Conservation (phyloP, 139 green algal species). For the Chlorella vulgaris region DNA sequence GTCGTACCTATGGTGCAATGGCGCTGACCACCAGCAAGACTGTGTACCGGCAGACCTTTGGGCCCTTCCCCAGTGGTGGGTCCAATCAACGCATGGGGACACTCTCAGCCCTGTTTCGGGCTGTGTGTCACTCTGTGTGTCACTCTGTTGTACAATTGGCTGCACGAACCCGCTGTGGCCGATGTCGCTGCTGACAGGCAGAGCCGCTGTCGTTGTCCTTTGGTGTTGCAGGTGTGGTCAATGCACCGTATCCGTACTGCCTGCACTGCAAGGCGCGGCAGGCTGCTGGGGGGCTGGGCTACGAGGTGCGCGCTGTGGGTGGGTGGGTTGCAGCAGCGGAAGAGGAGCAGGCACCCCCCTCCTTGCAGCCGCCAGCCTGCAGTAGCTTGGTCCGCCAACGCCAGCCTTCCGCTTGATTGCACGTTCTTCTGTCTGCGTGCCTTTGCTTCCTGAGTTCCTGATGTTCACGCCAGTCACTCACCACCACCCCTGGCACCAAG, state of each 20-base stretch:
- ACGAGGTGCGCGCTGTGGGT: constrained; percentile 37
- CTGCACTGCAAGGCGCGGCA: constrained; percentile 78
- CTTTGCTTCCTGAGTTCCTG: background rate
- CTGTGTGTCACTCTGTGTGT: no score
- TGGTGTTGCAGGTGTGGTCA: constrained; percentile 49
- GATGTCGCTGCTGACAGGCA: no score
- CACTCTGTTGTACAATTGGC: no score
- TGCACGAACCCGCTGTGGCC: no score
- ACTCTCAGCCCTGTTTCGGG: background rate
- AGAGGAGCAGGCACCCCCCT: no score
- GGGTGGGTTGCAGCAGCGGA: background rate
- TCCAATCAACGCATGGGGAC: background rate
- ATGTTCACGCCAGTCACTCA: background rate
- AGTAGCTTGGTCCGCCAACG: no score
- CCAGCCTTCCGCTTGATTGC: background rate
- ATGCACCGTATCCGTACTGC: constrained; percentile 85
- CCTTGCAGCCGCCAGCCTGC: no score
- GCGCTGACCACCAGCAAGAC: constrained; percentile 81
- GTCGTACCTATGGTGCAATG: constrained; percentile 83
- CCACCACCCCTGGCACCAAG: background rate
- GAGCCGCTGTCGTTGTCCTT: no score
- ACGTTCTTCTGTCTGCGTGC: background rate
- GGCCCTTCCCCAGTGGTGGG: constrained; percentile 61
- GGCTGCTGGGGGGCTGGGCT: constrained; percentile 48
- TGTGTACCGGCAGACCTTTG: constrained; percentile 76